Base-by-base conservation (phyloP, 2,329 filamentous ascomycete genomes). In the Zopfia rhizophila region DNA sequence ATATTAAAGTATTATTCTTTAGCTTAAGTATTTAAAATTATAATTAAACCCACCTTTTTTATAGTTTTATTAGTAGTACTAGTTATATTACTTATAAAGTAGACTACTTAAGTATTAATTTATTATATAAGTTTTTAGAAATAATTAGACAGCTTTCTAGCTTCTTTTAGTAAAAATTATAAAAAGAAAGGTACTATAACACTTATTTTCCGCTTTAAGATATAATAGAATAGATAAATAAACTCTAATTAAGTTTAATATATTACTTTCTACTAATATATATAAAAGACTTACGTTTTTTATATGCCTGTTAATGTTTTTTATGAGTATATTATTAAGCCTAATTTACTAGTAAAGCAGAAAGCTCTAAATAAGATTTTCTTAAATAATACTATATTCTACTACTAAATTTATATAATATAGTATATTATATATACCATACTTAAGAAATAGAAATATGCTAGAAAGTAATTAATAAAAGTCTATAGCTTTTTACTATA, bases 381-480 rank as follows among this genome's bases (percentile, higher is more conserved):
- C 18, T 19, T 46, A 36, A 19, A 13, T 27, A 11, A 70, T 49
- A 2, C 30, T 43, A 23, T 17, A 7, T 5, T 51, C 46, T 23
- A 62, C 54, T 12, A 74, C 70, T n/a, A 14, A 14, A 36, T 78
- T 53, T 7, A 75, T 65, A 43, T 79, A 76, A 19, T 51, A 35
- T 12, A 79, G 56, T 6, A 77, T 18, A 41, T 75, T 60, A 10
- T 58, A 41, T 17, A 68, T 55, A 11, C 75, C 69, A 50, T 80
- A 79, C 35, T 72, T 45, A 4, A 82, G 60, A 38, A 82, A 79
- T 1, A 76, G 73, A 46, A 68, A 75, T 17, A 56, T 52, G 2
- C 24, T 11, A n/a, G 13, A 46, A 14, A 58, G 45, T 17, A 16
- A 7, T 22, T 28, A 11, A 32, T 28, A 27, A 25, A 31, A 3